Percentiles rank a stretch among this genome's conserved stretches.
These are phyloP conservation scores for Backusella psychrophila DNA, from an alignment of 192 early-diverging fungal species.

Conservation along the genomic window DNA sequence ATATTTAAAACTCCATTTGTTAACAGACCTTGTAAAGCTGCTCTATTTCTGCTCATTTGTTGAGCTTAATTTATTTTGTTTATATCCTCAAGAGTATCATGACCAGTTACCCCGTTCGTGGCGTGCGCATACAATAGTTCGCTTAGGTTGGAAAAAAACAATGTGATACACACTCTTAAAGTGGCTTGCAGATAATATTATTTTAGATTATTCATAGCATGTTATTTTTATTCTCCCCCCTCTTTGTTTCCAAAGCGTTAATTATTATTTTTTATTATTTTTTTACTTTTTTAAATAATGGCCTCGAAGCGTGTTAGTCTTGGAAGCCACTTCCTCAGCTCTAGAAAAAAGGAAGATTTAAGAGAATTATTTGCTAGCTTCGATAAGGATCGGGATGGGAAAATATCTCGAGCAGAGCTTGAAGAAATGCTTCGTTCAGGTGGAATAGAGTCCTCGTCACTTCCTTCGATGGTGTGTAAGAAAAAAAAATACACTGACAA, in stretches of 20 bases:
- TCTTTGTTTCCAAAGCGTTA: neutral
- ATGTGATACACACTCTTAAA: conserved; percentile 6
- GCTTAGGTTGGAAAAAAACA: neutral
- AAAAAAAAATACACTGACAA: conserved; percentile 53
- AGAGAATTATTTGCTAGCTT: conserved; percentile 41
- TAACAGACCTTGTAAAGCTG: neutral
- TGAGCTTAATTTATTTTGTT: neutral
- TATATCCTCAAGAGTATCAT: neutral
- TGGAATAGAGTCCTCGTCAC: conserved; percentile 51
- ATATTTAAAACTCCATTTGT: too few relatives aligned
- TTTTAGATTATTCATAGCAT: neutral
- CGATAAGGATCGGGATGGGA: conserved; percentile 46
- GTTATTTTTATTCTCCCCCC: neutral
- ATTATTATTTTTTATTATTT: neutral
- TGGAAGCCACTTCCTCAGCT: conserved; percentile 20
- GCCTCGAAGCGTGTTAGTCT: conserved; percentile 19
- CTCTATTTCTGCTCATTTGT: too few relatives aligned
- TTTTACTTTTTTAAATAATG: neutral
- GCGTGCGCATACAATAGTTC: neutral
- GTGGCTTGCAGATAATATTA: neutral
- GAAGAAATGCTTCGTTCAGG: conserved; percentile 24
- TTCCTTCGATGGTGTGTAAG: conserved; percentile 59
- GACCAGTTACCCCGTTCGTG: neutral
- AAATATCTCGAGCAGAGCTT: conserved; percentile 38
- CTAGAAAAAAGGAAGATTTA: conserved; percentile 29